These are phyloP conservation scores for Emmonsia crescens DNA, from an alignment of 2,329 filamentous ascomycete genomes.

Conservation along the genomic window DNA sequence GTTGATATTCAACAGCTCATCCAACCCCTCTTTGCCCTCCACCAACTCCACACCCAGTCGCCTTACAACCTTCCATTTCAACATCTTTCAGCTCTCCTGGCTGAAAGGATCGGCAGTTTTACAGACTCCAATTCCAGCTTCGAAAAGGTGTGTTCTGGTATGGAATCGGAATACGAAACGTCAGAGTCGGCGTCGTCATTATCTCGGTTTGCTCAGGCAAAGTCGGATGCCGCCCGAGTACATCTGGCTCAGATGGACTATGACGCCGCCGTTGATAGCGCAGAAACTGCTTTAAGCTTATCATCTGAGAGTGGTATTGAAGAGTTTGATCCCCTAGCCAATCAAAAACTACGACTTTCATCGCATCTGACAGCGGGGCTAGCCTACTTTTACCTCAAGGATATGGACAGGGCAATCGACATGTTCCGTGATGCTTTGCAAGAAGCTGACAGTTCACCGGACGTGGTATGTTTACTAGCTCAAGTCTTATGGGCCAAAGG, in stretches of 20 bases:
- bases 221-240: conserved; percentile 75
- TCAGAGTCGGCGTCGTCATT: conserved; percentile 67
- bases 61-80: conserved; percentile 61
- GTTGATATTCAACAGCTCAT: conserved; percentile 54
- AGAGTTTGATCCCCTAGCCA: conserved; percentile 50
- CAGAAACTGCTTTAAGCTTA: conserved; percentile 68
- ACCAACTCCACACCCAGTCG: conserved; percentile 63
- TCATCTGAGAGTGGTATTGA: conserved; percentile 61
- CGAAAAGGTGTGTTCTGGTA: conserved; percentile 52
- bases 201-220: conserved; percentile 67
- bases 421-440: conserved; percentile 72
- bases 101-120: conserved; percentile 67
- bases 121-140: conserved; percentile 53
- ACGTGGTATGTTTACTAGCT: conserved; percentile 76
- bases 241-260: conserved; percentile 61
- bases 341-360: conserved; percentile 64
- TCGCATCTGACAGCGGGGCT: conserved; percentile 78
- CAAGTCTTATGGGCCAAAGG: conserved; percentile 92
- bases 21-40: conserved; percentile 78
- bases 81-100: conserved; percentile 69
- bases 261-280: conserved; percentile 62
- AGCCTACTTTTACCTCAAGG: conserved; percentile 60
- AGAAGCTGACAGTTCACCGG: conserved; percentile 65
- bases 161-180: conserved; percentile 75
- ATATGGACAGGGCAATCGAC: conserved; percentile 58